phyloP scores from a whole-genome alignment of 495 filamentous ascomycete genomes.

The Lasiosphaeria ovina region DNA sequence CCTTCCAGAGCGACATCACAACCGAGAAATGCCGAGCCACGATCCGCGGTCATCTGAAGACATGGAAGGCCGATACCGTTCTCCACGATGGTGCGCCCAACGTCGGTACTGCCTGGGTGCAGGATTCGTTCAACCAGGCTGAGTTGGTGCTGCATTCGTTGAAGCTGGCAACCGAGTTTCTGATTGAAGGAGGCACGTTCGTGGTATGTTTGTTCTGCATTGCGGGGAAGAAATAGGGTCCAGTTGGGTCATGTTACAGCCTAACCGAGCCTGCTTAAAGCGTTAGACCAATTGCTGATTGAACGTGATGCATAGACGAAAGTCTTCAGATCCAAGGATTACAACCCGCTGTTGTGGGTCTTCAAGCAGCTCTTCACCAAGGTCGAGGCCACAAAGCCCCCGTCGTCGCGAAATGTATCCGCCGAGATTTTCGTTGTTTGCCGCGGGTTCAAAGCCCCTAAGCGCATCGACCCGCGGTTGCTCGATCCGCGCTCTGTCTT shows the following conservation, averaged over 20 bases:
- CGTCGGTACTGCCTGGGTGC: conserved; percentile 96
- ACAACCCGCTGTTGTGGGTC: conserved; percentile 94
- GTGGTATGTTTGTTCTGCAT: conserved; percentile 42
- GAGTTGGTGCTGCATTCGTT: conserved; percentile 89
- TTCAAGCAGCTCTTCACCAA: conserved; percentile 94
- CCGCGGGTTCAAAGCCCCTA: conserved; percentile 83
- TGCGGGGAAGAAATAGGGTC: neutral
- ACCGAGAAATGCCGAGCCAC: conserved; percentile 95
- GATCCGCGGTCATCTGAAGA: conserved; percentile 85
- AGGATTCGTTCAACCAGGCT: conserved; percentile 97
- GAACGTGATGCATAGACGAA: conserved; percentile 58
- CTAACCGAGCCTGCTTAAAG: too few relatives aligned
- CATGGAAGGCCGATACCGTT: conserved; percentile 97
- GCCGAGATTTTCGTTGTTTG: conserved; percentile 99
- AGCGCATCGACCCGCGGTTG: conserved; percentile 87
- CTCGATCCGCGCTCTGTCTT: conserved; percentile 90
- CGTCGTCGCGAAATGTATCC: conserved; percentile 90
- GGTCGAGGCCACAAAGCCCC: conserved; percentile 95
- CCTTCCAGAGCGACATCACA: conserved; percentile 97
- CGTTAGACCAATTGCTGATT: neutral
- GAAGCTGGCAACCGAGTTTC: conserved; percentile 91
- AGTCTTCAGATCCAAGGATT: conserved; percentile 96
- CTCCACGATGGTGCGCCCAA: conserved; percentile 98
- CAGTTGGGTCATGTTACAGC: too few relatives aligned
- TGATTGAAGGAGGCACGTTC: conserved; percentile 86